A percentile compares a stretch with the other conserved stretches of the same genome.
Evolutionary conservation across 345 rosid genomes (phyloP).

Genomic region (Mangifera indica): DNA sequence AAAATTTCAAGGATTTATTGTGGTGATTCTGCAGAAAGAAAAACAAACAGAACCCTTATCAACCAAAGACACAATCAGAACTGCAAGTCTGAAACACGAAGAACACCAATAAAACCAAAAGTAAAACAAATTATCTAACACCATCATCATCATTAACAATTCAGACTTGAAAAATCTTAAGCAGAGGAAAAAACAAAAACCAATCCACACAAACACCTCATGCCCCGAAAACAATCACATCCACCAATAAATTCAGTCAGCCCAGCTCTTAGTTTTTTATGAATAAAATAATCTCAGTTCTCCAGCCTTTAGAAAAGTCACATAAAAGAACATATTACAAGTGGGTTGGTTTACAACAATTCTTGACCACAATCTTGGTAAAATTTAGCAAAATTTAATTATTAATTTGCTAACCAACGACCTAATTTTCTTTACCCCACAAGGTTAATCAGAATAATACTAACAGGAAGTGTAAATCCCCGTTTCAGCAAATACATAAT

Average conservation of each 20-base stretch:
- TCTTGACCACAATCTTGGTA: background rate
- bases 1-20: constrained; percentile 15
- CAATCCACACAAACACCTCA: background rate
- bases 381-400: background rate
- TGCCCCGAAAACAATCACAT: background rate
- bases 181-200: background rate
- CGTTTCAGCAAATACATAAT: background rate
- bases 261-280: background rate
- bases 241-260: background rate
- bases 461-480: background rate
- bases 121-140: background rate
- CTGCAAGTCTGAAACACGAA: background rate
- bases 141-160: background rate
- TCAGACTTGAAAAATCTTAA: constrained; percentile 18
- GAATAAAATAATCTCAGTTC: background rate
- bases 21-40: constrained; percentile 28
- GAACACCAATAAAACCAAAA: background rate
- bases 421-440: no score
- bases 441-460: no score
- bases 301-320: background rate
- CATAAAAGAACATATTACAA: background rate
- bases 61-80: no score
- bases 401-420: background rate
- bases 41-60: background rate
- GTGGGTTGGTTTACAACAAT: background rate